Base-by-base conservation (phyloP, 2,329 filamentous ascomycete genomes). In the Emergomyces orientalis region DNA sequence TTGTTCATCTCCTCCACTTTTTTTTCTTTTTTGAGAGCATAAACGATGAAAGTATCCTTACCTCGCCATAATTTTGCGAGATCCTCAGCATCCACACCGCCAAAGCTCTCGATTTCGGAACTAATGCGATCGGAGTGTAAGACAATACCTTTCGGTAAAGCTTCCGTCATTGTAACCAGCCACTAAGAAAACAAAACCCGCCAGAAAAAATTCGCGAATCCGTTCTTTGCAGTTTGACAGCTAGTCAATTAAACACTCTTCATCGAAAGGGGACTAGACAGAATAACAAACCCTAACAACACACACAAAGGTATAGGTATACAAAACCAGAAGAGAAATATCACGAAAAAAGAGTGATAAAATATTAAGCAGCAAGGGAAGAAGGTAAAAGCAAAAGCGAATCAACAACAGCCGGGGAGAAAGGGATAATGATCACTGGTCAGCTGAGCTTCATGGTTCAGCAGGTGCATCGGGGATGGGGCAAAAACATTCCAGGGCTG, bases 21-120 rank as follows among this genome's bases (percentile, higher is more conserved):
- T 41, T 39, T 56, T 4, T 43, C n/a, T 43, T 43, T 22, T 30
- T 39, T 41, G 22, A 58, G 56, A 32, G 14, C 22, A 32, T 59
- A 30, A 47, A 59, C 22, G 55, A 64, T 63, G 59, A 60, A 63
- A 64, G 22, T 62, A 57, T 56, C 66, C 69, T 62, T 73, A 82
- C 80, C 79, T 76, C 75, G 79, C 80, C 80, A 82, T 64, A 82
- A 70, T 60, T 72, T 74, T 60, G 73, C 73, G 64, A 81, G 73
- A 67, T 77, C 74, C 30, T 75, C 72, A 30, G 74, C 68, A 47
- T 77, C 74, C 61, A 80, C 70, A 43, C 63, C 69, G 59, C 75
- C 73, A 55, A 72, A 69, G 59, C 71, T 70, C 49, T 73, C 69
- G 55, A 79, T 71, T 55, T 76, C 72, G 43, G 73, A 71, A 17